Evolutionary conservation across 371 early-diverging fungal genomes (phyloP).

Genomic region (Fennellomyces sp.): DNA sequence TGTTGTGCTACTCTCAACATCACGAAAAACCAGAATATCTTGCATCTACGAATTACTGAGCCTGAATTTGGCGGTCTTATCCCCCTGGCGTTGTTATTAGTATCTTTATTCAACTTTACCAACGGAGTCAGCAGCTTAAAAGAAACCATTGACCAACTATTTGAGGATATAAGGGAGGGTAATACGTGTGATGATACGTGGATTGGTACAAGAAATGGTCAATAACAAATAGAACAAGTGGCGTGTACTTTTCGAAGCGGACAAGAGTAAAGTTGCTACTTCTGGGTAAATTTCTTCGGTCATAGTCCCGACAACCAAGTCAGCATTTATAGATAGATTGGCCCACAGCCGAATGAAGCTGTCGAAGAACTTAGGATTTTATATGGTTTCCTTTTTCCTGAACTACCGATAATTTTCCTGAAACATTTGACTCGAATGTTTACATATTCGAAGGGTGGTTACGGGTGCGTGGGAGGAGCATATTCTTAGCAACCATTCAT

Average conservation of each 20-base stretch:
- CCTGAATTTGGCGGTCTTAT: not conserved
- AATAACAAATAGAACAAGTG: conserved; percentile 24
- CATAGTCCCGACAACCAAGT: too few species aligned
- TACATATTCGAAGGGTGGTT: conserved; percentile 38
- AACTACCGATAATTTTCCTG: conserved; percentile 41
- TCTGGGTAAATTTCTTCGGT: not conserved
- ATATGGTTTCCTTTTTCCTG: conserved; percentile 43
- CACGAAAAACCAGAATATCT: conserved; percentile 30
- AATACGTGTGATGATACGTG: conserved; percentile 50
- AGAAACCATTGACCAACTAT: conserved; percentile 21
- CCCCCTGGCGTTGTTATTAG: conserved; percentile 27
- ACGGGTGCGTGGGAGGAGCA: conserved; percentile 53
- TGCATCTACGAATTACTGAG: not conserved
- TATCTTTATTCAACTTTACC: conserved; percentile 27
- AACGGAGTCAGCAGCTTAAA: conserved; percentile 21
- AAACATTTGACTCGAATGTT: conserved; percentile 28
- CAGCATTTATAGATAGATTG: not conserved
- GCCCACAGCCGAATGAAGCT: conserved; percentile 14
- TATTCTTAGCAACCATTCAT: conserved; percentile 27
- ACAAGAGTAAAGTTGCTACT: conserved; percentile 10
- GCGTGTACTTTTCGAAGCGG: conserved; percentile 29
- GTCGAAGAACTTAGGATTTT: conserved; percentile 42
- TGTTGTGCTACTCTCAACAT: conserved; percentile 31
- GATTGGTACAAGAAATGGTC: conserved; percentile 37
- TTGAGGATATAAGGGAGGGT: conserved; percentile 51